phyloP scores from a whole-genome alignment of 805 yeast genomes.

The Clavispora fructus region DNA sequence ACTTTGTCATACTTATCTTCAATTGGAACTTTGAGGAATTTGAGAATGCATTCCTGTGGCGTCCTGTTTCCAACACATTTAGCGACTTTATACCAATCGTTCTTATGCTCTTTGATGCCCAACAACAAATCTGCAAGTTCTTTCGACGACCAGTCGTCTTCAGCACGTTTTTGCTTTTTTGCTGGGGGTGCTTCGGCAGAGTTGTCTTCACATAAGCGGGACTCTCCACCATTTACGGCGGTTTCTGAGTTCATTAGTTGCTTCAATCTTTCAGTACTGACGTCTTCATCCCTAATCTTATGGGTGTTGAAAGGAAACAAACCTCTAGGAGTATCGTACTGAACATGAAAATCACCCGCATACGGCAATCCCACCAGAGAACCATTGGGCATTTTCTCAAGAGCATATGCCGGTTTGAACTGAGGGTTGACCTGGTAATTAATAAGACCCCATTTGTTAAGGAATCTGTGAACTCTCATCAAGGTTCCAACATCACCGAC shows the following conservation, averaged over 20 bases:
- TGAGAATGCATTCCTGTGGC: slow-evolving; percentile 72
- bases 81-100: slow-evolving; percentile 79
- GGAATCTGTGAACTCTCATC: slow-evolving; percentile 75
- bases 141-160: slow-evolving; percentile 58
- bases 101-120: slow-evolving; percentile 55
- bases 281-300: slow-evolving; percentile 54
- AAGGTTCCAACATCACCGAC: slow-evolving; percentile 90
- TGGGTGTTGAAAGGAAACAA: slow-evolving; percentile 85
- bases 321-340: slow-evolving; percentile 87
- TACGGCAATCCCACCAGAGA: slow-evolving; percentile 53
- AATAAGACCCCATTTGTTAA: slow-evolving; percentile 88
- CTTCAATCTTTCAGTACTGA: slow-evolving; percentile 34
- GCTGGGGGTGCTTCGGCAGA: slow-evolving; percentile 9
- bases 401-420: slow-evolving; percentile 56
- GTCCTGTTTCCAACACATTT: slow-evolving; percentile 60
- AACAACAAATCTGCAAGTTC: slow-evolving; percentile 57
- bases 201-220: not conserved
- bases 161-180: slow-evolving; percentile 20
- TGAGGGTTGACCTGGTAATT: slow-evolving; percentile 88
- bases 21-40: slow-evolving; percentile 74
- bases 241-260: slow-evolving; percentile 15
- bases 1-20: slow-evolving; percentile 66
- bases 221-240: not conserved
- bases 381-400: slow-evolving; percentile 45
- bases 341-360: slow-evolving; percentile 71